phyloP scores from a whole-genome alignment of 73 alveolate genomes.

The Paramecium sexaurelia region DNA sequence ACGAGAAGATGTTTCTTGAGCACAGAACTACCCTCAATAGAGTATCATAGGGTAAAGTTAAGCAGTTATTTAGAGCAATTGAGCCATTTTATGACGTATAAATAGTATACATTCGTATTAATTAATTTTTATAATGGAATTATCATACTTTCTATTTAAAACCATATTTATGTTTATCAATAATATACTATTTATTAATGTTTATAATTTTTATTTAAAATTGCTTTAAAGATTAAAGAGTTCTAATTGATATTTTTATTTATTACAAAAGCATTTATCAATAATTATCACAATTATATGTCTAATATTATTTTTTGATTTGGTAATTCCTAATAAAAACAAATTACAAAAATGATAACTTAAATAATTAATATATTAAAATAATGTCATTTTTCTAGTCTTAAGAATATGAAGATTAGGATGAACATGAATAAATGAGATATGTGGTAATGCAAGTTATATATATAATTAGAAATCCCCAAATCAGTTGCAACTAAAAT shows the following conservation, averaged over 20 bases:
- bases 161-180: not conserved
- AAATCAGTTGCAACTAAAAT: constrained; percentile 30
- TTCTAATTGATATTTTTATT: no score
- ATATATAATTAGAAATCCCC: constrained; percentile 13
- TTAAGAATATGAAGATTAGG: not conserved
- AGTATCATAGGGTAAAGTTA: not conserved
- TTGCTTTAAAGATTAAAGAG: not conserved
- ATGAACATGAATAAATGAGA: not conserved
- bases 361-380: not conserved
- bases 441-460: not conserved
- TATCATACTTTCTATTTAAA: not conserved
- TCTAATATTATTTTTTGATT: not conserved
- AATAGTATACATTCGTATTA: constrained; percentile 14
- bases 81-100: constrained; percentile 52
- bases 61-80: constrained; percentile 6
- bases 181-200: not conserved
- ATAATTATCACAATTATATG: not conserved
- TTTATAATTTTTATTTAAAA: no score
- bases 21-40: not conserved
- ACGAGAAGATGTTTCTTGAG: not conserved
- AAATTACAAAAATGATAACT: not conserved
- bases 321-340: not conserved
- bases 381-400: not conserved
- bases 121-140: not conserved
- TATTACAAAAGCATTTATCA: no score